Base-by-base conservation (phyloP, 371 early-diverging fungal genomes). In the Capillidium heterosporum region DNA sequence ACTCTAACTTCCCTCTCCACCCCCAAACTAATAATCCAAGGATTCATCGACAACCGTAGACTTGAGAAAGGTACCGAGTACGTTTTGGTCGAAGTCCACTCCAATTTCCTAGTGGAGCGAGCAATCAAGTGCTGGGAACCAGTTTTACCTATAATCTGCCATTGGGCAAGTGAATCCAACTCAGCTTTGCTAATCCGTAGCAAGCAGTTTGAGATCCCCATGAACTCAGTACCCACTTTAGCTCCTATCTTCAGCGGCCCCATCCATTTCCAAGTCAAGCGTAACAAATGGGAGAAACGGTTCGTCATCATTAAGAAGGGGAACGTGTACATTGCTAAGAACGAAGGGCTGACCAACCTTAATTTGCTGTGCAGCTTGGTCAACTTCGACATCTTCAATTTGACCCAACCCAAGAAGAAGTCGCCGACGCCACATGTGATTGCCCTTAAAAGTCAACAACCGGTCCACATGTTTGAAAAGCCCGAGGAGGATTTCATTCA, bases 401-500 rank as follows among this genome's bases (percentile, higher is more conserved):
- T 81, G 32, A 71, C 74, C 3, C 68, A 72, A 47, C 64, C 74
- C 8, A 65, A 71, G 2, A 73, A 75, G 49, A 77, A 76, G 52
- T 71, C 85, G 8, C 90, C 91, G 0, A 88, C 89, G 21, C 65
- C 78, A 15, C 90, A 71, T 70, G 77, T 81, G 17, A 86, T 95
- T 73, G 85, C 85, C 0, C 68, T 95, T 13, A 82, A 89, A 65
- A 85, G 87, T 0, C 84, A 85, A 60, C 75, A 84, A 57, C 76
- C 74, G 55, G 64, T 82, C 23, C 71, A 71, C 31, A 73, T 83
- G 56, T 92, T 85, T 66, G 87, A 91, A 60, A 81, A 81, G 46
- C 75, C 78, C 44, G 80, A 83, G 57, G 75, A 80, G 28, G 91
- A 90, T 64, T 92, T 87, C 61, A 76, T 87, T 47, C 81, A 82